Percentiles rank a stretch among this genome's conserved stretches.
These are phyloP conservation scores for Sporothrix luriei DNA, from an alignment of 2,329 filamentous ascomycete genomes.

Conservation along the genomic window DNA sequence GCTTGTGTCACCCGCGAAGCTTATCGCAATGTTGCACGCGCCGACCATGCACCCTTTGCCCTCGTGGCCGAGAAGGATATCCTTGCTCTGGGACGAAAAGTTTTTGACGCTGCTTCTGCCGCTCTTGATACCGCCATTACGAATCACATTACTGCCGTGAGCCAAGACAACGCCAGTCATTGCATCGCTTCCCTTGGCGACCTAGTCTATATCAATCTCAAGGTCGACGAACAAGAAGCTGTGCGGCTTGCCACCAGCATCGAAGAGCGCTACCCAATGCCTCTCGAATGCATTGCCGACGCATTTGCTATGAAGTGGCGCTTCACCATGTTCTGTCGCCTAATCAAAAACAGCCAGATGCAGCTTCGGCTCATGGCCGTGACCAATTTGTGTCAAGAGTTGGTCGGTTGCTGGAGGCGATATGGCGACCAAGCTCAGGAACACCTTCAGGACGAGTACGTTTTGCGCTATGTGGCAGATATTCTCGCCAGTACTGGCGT, in stretches of 20 bases:
- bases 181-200: slow-evolving; percentile 49
- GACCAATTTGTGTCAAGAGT: slow-evolving; percentile 68
- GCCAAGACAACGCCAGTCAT: slow-evolving; percentile 48
- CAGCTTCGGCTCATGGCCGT: slow-evolving; percentile 81
- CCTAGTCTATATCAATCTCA: slow-evolving; percentile 50
- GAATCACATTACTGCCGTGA: slow-evolving; percentile 58
- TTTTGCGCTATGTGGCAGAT: slow-evolving; percentile 68
- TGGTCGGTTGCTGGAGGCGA: slow-evolving; percentile 67
- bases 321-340: slow-evolving; percentile 67
- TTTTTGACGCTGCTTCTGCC: slow-evolving; percentile 50
- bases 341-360: slow-evolving; percentile 85
- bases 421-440: slow-evolving; percentile 53
- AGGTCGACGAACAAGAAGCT: slow-evolving; percentile 45
- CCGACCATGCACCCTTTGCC: slow-evolving; percentile 11
- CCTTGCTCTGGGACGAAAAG: slow-evolving; percentile 41
- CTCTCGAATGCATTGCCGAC: slow-evolving; percentile 48
- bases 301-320: slow-evolving; percentile 67
- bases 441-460: slow-evolving; percentile 43
- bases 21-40: slow-evolving; percentile 36
- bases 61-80: slow-evolving; percentile 31
- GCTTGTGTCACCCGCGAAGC: slow-evolving; percentile 43
- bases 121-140: slow-evolving; percentile 55
- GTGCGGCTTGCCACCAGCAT: slow-evolving; percentile 42
- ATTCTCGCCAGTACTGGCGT: slow-evolving; percentile 71
- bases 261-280: slow-evolving; percentile 45